Evolutionary conservation across 2,329 filamentous ascomycete species (phyloP).

Genomic region (Hypoxylon sp.): DNA sequence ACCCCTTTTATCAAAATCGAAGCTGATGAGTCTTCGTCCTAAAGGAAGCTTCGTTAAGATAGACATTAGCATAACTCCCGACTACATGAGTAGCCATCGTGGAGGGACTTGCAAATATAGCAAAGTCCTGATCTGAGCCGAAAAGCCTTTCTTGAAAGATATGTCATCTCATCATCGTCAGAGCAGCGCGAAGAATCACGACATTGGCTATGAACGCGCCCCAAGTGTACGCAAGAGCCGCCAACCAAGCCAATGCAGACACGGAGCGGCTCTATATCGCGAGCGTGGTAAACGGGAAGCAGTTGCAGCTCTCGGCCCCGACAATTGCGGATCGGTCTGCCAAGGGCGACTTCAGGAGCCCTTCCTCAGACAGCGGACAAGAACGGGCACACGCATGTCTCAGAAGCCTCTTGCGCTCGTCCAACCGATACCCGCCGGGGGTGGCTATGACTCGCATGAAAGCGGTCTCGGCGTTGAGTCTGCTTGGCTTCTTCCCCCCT

Average conservation of each 20-base stretch:
- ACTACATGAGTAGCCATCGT: neutral
- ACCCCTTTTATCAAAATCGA: neutral
- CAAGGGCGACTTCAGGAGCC: neutral
- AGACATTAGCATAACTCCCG: too few relatives aligned
- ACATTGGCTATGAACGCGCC: too few relatives aligned
- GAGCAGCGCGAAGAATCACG: too few relatives aligned
- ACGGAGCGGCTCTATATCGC: neutral
- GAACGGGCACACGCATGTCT: conserved; percentile 2
- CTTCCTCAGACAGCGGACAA: neutral
- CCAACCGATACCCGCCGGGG: neutral
- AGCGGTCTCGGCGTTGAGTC: neutral
- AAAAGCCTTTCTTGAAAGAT: too few relatives aligned
- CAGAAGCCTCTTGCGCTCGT: neutral
- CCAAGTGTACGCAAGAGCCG: too few relatives aligned
- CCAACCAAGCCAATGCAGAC: neutral
- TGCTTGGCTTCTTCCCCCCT: neutral
- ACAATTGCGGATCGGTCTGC: neutral
- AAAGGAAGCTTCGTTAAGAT: neutral
- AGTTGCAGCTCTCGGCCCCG: neutral
- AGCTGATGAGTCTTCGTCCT: neutral
- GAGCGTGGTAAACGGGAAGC: neutral
- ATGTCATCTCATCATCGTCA: too few relatives aligned
- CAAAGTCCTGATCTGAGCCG: too few relatives aligned
- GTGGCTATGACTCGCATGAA: neutral
- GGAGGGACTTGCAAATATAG: neutral